phyloP scores from a whole-genome alignment of 768 basidiomycete species.

The Grammothele lineata region DNA sequence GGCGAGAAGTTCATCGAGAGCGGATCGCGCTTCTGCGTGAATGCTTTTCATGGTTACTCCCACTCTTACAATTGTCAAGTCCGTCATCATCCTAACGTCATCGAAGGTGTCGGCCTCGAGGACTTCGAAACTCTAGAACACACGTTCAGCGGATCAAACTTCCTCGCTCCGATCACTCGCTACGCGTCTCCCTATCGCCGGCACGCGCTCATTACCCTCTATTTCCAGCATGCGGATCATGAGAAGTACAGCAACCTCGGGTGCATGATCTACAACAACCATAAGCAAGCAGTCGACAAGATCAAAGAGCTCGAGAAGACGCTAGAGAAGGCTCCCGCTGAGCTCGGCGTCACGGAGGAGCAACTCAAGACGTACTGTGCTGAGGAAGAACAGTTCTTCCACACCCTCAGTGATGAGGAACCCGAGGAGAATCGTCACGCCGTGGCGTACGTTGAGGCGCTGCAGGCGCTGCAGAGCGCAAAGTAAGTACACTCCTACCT shows the following conservation, averaged over 20 bases:
- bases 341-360: slow-evolving; percentile 11
- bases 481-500: slow-evolving; percentile 1
- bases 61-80: slow-evolving; percentile 33
- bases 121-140: slow-evolving; percentile 23
- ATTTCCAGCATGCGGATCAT: slow-evolving; percentile 31
- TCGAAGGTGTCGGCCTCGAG: slow-evolving; percentile 30
- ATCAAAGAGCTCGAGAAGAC: slow-evolving; percentile 14
- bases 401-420: slow-evolving; percentile 22
- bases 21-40: slow-evolving; percentile 10
- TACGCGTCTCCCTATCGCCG: slow-evolving; percentile 26
- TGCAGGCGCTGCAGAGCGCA: slow-evolving; percentile 17
- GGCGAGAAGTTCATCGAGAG: background rate
- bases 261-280: slow-evolving; percentile 24
- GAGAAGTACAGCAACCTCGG: slow-evolving; percentile 33
- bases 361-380: slow-evolving; percentile 23
- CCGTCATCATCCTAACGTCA: slow-evolving; percentile 26
- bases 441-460: slow-evolving; percentile 29
- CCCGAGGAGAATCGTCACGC: slow-evolving; percentile 22
- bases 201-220: slow-evolving; percentile 26
- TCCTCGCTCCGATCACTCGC: slow-evolving; percentile 22
- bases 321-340: slow-evolving; percentile 12
- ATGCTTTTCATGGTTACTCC: slow-evolving; percentile 33
- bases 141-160: slow-evolving; percentile 16
- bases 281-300: slow-evolving; percentile 26
- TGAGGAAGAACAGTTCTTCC: slow-evolving; percentile 26